These are phyloP conservation scores for Fraxinus sp. DNA, from an alignment of 305 asterid genomes.

Conservation along the genomic window DNA sequence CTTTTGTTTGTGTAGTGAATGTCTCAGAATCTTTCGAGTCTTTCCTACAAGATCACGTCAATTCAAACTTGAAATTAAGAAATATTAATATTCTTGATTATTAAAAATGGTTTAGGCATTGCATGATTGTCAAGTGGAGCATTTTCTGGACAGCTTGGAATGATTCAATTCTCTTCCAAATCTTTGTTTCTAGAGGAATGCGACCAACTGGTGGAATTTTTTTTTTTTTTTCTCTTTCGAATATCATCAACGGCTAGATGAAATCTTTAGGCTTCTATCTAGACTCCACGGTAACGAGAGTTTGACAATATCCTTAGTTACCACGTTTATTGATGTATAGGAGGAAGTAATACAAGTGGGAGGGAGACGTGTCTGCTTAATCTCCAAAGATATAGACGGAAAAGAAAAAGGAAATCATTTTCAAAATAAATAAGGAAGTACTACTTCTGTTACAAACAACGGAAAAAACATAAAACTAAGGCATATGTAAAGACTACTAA, in stretches of 20 bases:
- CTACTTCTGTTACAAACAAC: neutral
- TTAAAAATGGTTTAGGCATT: neutral
- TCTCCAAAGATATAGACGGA: too few relatives aligned
- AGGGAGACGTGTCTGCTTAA: too few relatives aligned
- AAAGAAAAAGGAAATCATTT: neutral
- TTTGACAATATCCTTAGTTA: too few relatives aligned
- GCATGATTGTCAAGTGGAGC: neutral
- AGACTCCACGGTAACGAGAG: too few relatives aligned
- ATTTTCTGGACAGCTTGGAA: neutral
- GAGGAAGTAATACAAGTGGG: too few relatives aligned
- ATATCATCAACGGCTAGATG: too few relatives aligned
- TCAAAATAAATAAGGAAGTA: neutral
- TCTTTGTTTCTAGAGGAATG: neutral
- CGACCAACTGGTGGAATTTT: neutral
- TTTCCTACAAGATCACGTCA: slow-evolving; percentile 35
- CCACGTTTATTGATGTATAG: too few relatives aligned
- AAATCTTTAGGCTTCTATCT: too few relatives aligned
- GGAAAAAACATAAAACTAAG: neutral
- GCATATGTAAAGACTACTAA: neutral
- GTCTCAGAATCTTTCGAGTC: slow-evolving; percentile 40
- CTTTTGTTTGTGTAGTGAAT: slow-evolving; percentile 20
- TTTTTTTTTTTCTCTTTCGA: too few relatives aligned
- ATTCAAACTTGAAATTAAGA: slow-evolving; percentile 20
- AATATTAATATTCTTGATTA: too few relatives aligned
- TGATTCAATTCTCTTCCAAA: neutral